Evolutionary conservation across 176 grass and related monocot species (phyloP).

Genomic region (Puya raimondii): DNA sequence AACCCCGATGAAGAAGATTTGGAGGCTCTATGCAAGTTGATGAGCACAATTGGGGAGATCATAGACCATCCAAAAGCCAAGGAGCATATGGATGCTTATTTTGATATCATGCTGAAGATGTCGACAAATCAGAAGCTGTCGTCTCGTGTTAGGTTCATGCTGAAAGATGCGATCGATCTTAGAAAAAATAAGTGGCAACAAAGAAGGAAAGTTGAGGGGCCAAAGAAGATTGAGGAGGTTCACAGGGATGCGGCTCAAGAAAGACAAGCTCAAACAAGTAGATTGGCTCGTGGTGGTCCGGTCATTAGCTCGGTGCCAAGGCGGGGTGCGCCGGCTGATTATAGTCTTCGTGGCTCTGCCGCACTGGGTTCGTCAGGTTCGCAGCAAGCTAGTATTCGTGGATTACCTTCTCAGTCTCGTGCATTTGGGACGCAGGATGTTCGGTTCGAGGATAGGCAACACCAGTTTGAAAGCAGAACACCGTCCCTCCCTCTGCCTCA

Average conservation of each 20-base stretch:
- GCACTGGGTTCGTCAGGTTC: constrained; percentile 45
- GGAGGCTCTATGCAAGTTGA: constrained; percentile 92
- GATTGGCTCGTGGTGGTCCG: constrained; percentile 57
- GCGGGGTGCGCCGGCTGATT: constrained; percentile 48
- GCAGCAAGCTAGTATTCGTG: constrained; percentile 55
- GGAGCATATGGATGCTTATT: constrained; percentile 94
- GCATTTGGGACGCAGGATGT: constrained; percentile 54
- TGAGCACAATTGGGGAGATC: constrained; percentile 96
- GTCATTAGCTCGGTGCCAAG: constrained; percentile 39
- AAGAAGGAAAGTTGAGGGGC: constrained; percentile 86
- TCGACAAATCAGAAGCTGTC: constrained; percentile 63
- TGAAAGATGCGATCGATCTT: constrained; percentile 88
- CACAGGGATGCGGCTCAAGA: constrained; percentile 93
- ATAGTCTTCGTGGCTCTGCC: constrained; percentile 34
- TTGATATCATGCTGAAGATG: constrained; percentile 49
- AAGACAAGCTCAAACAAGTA: constrained; percentile 73
- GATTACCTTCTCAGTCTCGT: constrained; percentile 40
- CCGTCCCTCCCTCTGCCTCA: constrained; percentile 52
- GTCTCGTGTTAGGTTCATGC: constrained; percentile 82
- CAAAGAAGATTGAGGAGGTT: constrained; percentile 98
- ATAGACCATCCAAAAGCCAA: constrained; percentile 86
- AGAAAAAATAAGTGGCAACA: constrained; percentile 92
- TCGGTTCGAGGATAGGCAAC: constrained; percentile 48
- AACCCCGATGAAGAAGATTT: constrained; percentile 80
- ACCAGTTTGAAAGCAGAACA: constrained; percentile 52